These are phyloP conservation scores for Crucihimalaya himalaica DNA, from an alignment of 345 rosid species.

Conservation along the genomic window DNA sequence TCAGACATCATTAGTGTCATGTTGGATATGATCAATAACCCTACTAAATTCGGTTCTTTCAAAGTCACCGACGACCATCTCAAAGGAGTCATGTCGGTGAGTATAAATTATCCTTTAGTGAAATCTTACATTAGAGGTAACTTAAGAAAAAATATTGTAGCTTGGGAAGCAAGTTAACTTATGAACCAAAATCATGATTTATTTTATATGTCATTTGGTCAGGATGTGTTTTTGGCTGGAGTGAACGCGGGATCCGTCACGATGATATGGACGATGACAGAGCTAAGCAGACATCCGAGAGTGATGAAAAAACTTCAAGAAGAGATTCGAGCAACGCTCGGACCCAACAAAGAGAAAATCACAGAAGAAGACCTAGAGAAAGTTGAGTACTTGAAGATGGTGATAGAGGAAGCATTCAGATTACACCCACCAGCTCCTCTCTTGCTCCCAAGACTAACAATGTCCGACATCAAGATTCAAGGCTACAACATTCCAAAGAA, in stretches of 20 bases:
- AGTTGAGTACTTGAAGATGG: constrained; percentile 30
- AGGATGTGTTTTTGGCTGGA: constrained; percentile 60
- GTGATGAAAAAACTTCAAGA: constrained; percentile 59
- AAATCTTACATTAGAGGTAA: neutral
- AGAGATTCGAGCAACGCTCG: constrained; percentile 46
- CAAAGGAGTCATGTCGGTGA: constrained; percentile 62
- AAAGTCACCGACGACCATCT: constrained; percentile 45
- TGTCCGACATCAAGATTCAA: constrained; percentile 37
- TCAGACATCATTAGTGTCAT: constrained; percentile 45
- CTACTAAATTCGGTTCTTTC: constrained; percentile 27
- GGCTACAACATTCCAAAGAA: constrained; percentile 35
- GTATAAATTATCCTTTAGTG: neutral
- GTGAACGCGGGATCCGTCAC: constrained; percentile 48
- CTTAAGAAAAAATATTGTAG: neutral
- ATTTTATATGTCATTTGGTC: neutral
- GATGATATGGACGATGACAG: constrained; percentile 66
- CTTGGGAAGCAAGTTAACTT: constrained; percentile 2
- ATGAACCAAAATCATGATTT: neutral
- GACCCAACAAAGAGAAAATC: constrained; percentile 39
- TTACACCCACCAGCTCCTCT: constrained; percentile 40
- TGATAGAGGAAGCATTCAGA: constrained; percentile 37
- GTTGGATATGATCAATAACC: constrained; percentile 36
- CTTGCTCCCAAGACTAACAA: constrained; percentile 36
- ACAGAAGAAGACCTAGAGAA: constrained; percentile 38
- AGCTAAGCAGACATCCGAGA: constrained; percentile 49